phyloP scores from a whole-genome alignment of 2,329 filamentous ascomycete genomes.

The Kalaharituber pfeilii region DNA sequence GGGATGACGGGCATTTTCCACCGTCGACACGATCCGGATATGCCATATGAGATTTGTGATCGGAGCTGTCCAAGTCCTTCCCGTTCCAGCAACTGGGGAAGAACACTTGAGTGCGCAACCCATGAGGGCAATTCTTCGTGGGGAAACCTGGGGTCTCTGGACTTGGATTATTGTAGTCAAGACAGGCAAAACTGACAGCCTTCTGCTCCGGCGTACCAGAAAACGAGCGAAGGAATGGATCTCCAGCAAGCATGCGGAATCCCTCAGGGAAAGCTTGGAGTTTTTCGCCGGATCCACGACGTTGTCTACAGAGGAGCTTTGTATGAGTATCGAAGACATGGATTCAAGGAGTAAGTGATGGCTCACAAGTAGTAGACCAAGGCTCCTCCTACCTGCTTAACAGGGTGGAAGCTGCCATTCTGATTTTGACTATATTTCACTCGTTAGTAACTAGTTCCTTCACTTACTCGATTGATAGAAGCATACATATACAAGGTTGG shows the following conservation, averaged over 20 bases:
- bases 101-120: constrained; percentile 47
- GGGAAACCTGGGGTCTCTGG: constrained; percentile 46
- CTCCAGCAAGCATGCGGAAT: constrained; percentile 53
- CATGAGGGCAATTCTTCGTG: constrained; percentile 47
- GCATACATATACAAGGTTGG: constrained; percentile 42
- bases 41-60: constrained; percentile 48
- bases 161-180: constrained; percentile 31
- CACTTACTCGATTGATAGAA: background rate
- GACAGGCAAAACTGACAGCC: constrained; percentile 41
- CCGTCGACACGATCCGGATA: constrained; percentile 39
- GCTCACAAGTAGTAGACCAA: constrained; percentile 58
- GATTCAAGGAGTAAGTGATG: constrained; percentile 12
- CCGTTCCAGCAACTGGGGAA: constrained; percentile 62
- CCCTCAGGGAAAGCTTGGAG: constrained; percentile 53
- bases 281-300: constrained; percentile 39
- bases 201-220: constrained; percentile 37
- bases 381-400: constrained; percentile 39
- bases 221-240: constrained; percentile 40
- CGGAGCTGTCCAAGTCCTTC: constrained; percentile 36
- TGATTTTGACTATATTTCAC: constrained; percentile 34
- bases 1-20: constrained; percentile 36
- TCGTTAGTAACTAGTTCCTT: background rate
- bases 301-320: constrained; percentile 26
- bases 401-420: constrained; percentile 45
- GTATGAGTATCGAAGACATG: constrained; percentile 14